Evolutionary conservation across 2,329 filamentous ascomycete species (phyloP).

Genomic region (Apiospora rasikravindrae): DNA sequence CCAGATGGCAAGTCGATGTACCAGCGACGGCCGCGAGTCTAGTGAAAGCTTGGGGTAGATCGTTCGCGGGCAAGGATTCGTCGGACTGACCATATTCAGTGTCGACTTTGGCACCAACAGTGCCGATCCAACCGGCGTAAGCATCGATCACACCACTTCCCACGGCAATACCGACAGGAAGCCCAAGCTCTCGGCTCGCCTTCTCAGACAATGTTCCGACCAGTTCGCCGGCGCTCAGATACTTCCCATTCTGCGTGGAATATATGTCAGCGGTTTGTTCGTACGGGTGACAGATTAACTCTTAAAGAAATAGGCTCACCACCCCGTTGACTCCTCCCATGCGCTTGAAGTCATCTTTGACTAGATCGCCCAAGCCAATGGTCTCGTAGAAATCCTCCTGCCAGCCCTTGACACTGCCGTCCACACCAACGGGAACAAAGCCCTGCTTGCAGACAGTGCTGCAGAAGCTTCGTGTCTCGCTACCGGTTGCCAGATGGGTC

Average conservation of each 20-base stretch:
- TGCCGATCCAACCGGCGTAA: constrained; percentile 98
- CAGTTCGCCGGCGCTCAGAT: constrained; percentile 88
- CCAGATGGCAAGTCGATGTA: constrained; percentile 95
- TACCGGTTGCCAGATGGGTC: constrained; percentile 91
- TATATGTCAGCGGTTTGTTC: constrained; percentile 27
- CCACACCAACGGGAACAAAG: constrained; percentile 93
- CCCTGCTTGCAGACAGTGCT: constrained; percentile 98
- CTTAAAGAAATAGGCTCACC: constrained; percentile 66
- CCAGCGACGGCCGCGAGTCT: constrained; percentile 93
- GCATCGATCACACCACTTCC: constrained; percentile 98
- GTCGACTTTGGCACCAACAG: constrained; percentile 94
- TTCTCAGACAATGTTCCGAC: constrained; percentile 85
- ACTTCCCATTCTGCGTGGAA: constrained; percentile 79
- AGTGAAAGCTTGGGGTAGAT: constrained; percentile 90
- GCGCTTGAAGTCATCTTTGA: constrained; percentile 85
- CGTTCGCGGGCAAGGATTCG: constrained; percentile 73
- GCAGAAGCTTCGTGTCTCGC: constrained; percentile 91
- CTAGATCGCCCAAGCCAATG: constrained; percentile 86
- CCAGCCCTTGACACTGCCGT: constrained; percentile 97
- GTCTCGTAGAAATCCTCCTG: constrained; percentile 89
- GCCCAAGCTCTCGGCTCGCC: constrained; percentile 81
- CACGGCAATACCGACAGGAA: constrained; percentile 86
- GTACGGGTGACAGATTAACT: neutral
- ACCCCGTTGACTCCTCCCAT: constrained; percentile 94
- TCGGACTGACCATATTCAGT: constrained; percentile 72